Percentiles rank a stretch among this genome's conserved stretches.
Conservation (phyloP, 2,329 filamentous ascomycete genomes). For the Teratosphaeria destructans region DNA sequence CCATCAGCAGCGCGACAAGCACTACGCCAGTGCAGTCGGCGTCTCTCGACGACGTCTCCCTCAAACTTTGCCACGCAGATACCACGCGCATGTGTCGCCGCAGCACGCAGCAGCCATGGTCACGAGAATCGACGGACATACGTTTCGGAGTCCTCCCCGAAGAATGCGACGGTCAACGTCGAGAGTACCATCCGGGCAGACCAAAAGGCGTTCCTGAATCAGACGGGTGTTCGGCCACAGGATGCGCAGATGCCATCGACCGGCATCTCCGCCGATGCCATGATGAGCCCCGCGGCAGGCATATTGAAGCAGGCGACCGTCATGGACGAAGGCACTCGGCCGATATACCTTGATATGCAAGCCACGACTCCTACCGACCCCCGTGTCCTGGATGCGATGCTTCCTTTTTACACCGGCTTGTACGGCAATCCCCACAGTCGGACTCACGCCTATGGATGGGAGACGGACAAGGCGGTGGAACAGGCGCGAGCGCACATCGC, state of each 20-base stretch:
- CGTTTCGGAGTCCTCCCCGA: constrained; percentile 72
- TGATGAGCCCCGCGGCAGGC: constrained; percentile 61
- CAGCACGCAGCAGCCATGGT: not conserved
- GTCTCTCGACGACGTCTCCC: constrained; percentile 32
- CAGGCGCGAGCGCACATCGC: constrained; percentile 76
- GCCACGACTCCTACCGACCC: constrained; percentile 93
- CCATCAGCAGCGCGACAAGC: constrained; percentile 66
- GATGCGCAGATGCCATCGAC: constrained; percentile 52
- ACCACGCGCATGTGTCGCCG: constrained; percentile 30
- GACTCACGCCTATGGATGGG: constrained; percentile 97
- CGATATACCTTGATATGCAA: constrained; percentile 98
- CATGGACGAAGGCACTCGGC: constrained; percentile 84
- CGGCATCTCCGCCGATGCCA: constrained; percentile 50
- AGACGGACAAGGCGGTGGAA: constrained; percentile 89
- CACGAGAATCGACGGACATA: constrained; percentile 45
- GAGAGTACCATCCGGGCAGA: constrained; percentile 80
- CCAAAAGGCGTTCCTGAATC: constrained; percentile 62
- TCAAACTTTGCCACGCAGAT: constrained; percentile 30
- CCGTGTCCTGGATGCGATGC: constrained; percentile 89
- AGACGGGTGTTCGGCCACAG: constrained; percentile 45
- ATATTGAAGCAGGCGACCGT: constrained; percentile 85
- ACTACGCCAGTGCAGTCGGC: constrained; percentile 47
- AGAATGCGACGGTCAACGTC: constrained; percentile 68
- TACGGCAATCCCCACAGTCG: constrained; percentile 97
- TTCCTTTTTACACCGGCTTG: constrained; percentile 83